phyloP scores from a whole-genome alignment of 495 filamentous ascomycete species.

The Durotheca rogersii region DNA sequence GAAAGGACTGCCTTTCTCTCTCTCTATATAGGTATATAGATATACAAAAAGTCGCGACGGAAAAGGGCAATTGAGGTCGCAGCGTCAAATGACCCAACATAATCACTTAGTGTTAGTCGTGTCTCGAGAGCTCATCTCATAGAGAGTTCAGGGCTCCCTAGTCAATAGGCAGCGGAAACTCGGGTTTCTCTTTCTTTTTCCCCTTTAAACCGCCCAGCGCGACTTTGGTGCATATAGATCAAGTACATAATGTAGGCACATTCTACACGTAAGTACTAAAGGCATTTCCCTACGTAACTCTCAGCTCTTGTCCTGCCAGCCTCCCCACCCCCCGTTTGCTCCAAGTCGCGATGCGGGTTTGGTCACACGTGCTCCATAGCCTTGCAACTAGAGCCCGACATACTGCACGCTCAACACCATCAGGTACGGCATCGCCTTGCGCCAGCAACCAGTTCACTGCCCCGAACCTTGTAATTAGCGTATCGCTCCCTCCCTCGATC shows the following conservation, averaged over 20 bases:
- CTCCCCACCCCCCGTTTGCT: slow-evolving; percentile 52
- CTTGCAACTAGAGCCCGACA: slow-evolving; percentile 59
- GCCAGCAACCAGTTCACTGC: slow-evolving; percentile 75
- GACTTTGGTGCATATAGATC: background rate
- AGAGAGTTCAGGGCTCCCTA: no score
- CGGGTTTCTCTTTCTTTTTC: no score
- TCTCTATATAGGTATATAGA: no score
- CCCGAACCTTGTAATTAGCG: slow-evolving; percentile 81
- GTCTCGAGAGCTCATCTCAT: no score
- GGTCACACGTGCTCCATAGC: slow-evolving; percentile 71
- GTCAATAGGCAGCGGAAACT: no score
- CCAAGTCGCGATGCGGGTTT: slow-evolving; percentile 66
- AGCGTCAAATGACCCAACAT: no score
- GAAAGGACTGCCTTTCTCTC: no score
- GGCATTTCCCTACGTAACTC: background rate
- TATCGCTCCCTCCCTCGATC: slow-evolving; percentile 78
- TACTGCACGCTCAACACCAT: slow-evolving; percentile 47
- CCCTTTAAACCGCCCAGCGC: no score
- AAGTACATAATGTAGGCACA: background rate
- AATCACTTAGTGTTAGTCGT: no score
- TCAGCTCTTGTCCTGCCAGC: slow-evolving; percentile 1
- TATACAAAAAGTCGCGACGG: no score
- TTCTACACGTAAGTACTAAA: no score
- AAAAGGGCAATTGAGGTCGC: no score
- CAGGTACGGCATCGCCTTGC: slow-evolving; percentile 42